Evolutionary conservation across 768 basidiomycete species (phyloP), one percentile per base, ranked within the genome.

Genomic region (Boletus subparvulus): DNA sequence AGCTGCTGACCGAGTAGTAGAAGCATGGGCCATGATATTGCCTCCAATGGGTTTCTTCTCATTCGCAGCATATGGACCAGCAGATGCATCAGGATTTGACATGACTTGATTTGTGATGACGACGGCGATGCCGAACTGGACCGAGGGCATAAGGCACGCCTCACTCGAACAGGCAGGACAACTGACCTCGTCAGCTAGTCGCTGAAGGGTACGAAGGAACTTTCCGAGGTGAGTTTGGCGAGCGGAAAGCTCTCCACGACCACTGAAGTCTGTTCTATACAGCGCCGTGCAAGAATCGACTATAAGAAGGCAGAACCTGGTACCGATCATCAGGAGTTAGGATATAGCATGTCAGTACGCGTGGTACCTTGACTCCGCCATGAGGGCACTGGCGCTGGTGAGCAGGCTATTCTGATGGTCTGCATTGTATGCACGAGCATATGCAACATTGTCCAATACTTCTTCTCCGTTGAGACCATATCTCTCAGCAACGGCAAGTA

Each of bases 1-100:
- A 37, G 28, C 4, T 19, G 61, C 79, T 47, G 61, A 92, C 93
- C 96, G 85, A 45, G 96, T 98, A 17, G 97, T 98, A 1, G 94
- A 95, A 9, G 97, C 97, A 76, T 99, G 97, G 1, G 97, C 97
- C 83, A 99, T 89, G 66, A 99, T 99, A 72, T 99, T 99, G 24
- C 96, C 96, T 45, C 97, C 97, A 52, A 99, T 96, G 16, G 97
- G 97, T 74, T 99, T 99, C 81, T 97, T 96, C 75, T 94, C 90
- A 65, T 97, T 93, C 4, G 84, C 83, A 40, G 87, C 87, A 60
- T 92, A 92, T 19, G 92, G 91, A 13, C 90, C 90, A 47, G 92
- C 92, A 4, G 89, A 84, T 30, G 93, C 94, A 69, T 99, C 97
- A 3, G 97, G 96, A 55, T 87, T 95, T n/a, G 97, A 98, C 84